These are phyloP conservation scores for Citrus sinensis DNA, from an alignment of 345 rosid genomes.

Conservation along the genomic window DVS_A1.0 CM039169.1:29591501-29592000, in stretches of 20 bases:
- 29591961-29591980: conserved; percentile 59
- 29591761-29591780: conserved; percentile 15
- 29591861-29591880: conserved; percentile 57
- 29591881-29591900: conserved; percentile 62
- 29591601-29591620: conserved; percentile 63
- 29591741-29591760: conserved; percentile 69
- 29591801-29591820: conserved; percentile 46
- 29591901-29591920: conserved; percentile 57
- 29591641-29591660: conserved; percentile 27
- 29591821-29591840: conserved; percentile 55
- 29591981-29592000: conserved; percentile 41
- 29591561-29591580: background rate
- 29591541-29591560: background rate
- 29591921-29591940: conserved; percentile 45
- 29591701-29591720: conserved; percentile 55
- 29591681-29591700: conserved; percentile 37
- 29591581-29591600: conserved; percentile 38
- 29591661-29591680: conserved; percentile 44
- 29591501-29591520: background rate
- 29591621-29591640: conserved; percentile 38
- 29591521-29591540: background rate
- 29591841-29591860: conserved; percentile 42
- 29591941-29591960: conserved; percentile 61
- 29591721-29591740: conserved; percentile 50
- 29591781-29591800: conserved; percentile 30